Percentiles rank a stretch among this genome's conserved stretches.
Conservation (phyloP, 2,329 filamentous ascomycete genomes). For the Colletotrichum camelliae region DNA sequence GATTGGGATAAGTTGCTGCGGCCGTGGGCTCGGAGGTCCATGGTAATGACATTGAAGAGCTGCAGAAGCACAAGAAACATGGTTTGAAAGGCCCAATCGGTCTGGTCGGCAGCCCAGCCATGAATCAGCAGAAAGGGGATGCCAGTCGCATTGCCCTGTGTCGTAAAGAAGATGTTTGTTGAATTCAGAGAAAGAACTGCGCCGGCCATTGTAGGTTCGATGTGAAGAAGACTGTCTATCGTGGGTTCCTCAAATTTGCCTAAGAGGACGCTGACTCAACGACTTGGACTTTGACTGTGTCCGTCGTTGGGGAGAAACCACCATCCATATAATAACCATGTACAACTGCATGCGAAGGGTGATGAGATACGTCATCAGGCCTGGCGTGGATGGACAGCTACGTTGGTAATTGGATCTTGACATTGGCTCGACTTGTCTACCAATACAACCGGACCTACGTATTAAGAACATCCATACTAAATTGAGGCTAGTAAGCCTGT, state of each 20-base stretch:
- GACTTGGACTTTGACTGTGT: neutral
- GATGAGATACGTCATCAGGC: neutral
- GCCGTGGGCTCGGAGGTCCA: neutral
- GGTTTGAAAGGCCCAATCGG: neutral
- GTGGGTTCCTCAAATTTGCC: neutral
- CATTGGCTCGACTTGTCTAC: neutral
- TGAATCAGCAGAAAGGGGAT: neutral
- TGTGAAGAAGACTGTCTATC: neutral
- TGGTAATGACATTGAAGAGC: neutral
- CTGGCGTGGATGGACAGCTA: neutral
- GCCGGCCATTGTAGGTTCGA: neutral
- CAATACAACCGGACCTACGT: neutral
- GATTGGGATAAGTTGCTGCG: neutral
- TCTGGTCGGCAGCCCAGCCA: neutral
- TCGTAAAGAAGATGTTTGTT: neutral
- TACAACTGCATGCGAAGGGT: rapidly evolving
- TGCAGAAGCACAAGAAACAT: neutral
- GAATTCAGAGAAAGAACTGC: neutral
- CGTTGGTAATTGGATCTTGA: neutral
- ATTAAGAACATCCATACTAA: neutral
- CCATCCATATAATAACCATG: neutral
- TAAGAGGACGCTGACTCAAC: neutral
- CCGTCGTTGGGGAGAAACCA: rapidly evolving
- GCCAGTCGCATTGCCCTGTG: neutral
- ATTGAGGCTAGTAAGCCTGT: neutral